A percentile compares a stretch with the other conserved stretches of the same genome.
phyloP scores from a whole-genome alignment of 495 filamentous ascomycete species.

The Podospora didyma region DNA sequence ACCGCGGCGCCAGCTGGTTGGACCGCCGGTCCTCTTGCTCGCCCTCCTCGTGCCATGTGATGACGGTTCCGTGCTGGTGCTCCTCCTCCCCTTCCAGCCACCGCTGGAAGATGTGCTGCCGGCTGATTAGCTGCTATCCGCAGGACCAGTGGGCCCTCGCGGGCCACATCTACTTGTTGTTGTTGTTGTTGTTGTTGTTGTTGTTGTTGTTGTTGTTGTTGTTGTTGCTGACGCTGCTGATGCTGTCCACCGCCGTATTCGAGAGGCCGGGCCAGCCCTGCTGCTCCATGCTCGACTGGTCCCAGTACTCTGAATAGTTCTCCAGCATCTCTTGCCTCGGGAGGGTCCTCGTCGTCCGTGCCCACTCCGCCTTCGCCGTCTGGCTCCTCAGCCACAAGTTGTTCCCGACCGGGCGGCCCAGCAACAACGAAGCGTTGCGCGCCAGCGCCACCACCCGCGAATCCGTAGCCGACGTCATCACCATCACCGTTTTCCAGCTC shows the following conservation, averaged over 20 bases:
- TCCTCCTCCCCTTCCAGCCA: slow-evolving; percentile 8
- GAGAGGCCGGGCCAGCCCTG: background rate
- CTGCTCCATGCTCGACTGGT: too few relatives aligned
- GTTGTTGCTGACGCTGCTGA: slow-evolving; percentile 11
- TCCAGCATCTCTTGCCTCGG: too few relatives aligned
- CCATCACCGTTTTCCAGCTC: slow-evolving; percentile 84
- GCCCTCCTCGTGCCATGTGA: background rate
- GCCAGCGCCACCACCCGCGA: slow-evolving; percentile 39
- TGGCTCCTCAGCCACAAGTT: background rate
- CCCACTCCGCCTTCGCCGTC: background rate
- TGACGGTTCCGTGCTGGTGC: too few relatives aligned
- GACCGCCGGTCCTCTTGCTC: too few relatives aligned
- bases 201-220: slow-evolving; percentile 6
- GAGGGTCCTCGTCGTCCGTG: too few relatives aligned
- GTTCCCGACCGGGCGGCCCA: background rate
- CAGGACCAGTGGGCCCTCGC: slow-evolving; percentile 53
- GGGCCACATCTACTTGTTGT: slow-evolving; percentile 35
- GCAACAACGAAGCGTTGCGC: background rate
- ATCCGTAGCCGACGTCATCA: slow-evolving; percentile 50
- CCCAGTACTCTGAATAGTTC: too few relatives aligned
- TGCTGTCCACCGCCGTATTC: background rate
- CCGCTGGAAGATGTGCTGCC: slow-evolving; percentile 20
- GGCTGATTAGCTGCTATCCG: slow-evolving; percentile 41
- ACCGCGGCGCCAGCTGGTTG: too few relatives aligned
- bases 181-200: background rate